Conservation (phyloP, 305 asterid species). For the Lippia alba region DNA sequence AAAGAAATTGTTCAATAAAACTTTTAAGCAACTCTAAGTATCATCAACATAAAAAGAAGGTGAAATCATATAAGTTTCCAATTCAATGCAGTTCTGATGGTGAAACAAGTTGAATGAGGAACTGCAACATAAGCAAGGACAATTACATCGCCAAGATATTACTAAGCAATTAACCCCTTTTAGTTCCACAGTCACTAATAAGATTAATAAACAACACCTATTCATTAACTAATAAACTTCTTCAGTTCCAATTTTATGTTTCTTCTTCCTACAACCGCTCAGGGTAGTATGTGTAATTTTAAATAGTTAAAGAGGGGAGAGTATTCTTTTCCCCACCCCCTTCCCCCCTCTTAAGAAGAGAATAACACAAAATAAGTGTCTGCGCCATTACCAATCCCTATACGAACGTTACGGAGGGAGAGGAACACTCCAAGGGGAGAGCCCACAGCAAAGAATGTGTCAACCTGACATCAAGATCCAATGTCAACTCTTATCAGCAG, state of each 20-base stretch:
- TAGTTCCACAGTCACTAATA: too few species aligned
- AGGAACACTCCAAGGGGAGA: conserved; percentile 99
- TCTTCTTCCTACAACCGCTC: too few species aligned
- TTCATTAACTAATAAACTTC: too few species aligned
- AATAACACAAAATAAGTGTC: conserved; percentile 20
- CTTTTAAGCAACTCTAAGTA: background rate
- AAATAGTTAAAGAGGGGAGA: too few species aligned
- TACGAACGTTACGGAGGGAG: conserved; percentile 90
- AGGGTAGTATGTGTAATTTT: too few species aligned
- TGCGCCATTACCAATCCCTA: conserved; percentile 80
- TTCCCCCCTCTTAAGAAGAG: background rate
- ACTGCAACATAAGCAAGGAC: conserved; percentile 5
- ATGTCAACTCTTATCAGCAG: conserved; percentile 10
- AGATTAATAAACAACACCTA: too few species aligned
- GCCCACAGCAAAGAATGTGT: conserved; percentile 93
- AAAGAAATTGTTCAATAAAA: background rate
- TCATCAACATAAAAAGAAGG: conserved; percentile 7
- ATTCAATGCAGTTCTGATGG: conserved; percentile 8
- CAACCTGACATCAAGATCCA: conserved; percentile 66
- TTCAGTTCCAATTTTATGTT: too few species aligned
- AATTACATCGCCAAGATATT: background rate
- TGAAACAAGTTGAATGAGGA: background rate
- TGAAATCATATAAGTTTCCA: background rate
- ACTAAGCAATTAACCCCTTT: too few species aligned
- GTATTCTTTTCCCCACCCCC: too few species aligned